Conservation (phyloP, 208 protist species). For the Leishmania martiniquensis region DNA sequence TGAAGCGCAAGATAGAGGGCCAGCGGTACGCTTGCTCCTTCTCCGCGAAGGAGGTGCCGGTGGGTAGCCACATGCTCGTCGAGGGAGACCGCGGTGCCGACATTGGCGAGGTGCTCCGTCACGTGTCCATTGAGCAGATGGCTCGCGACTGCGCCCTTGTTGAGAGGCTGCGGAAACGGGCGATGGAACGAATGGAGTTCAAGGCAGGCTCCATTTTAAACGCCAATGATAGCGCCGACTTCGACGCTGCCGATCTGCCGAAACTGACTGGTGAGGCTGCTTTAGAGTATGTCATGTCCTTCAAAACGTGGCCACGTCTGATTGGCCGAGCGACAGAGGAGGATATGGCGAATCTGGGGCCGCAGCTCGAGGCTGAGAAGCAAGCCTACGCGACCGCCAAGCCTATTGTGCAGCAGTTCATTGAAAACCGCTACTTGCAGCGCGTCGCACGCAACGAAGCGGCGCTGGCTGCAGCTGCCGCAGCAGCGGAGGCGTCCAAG, state of each 20-base stretch:
- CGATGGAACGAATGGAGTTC: slow-evolving; percentile 21
- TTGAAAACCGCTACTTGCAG: slow-evolving; percentile 39
- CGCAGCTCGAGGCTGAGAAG: slow-evolving; percentile 31
- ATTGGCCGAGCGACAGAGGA: slow-evolving; percentile 35
- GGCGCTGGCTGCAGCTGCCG: slow-evolving; percentile 2
- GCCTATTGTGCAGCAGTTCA: slow-evolving; percentile 45
- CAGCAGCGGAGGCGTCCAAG: background rate
- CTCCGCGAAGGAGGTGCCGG: slow-evolving; percentile 13
- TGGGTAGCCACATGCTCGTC: slow-evolving; percentile 56
- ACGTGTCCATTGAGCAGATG: slow-evolving; percentile 45
- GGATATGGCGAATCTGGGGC: slow-evolving; percentile 26
- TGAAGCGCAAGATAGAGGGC: slow-evolving; percentile 62
- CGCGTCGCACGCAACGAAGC: slow-evolving; percentile 26
- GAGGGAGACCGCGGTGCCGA: slow-evolving; percentile 72
- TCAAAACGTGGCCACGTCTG: slow-evolving; percentile 47
- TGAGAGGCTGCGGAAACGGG: slow-evolving; percentile 28
- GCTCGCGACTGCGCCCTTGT: slow-evolving; percentile 37
- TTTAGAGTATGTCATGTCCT: slow-evolving; percentile 24
- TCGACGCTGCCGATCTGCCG: slow-evolving; percentile 15
- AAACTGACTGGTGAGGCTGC: slow-evolving; percentile 22
- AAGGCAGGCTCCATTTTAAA: background rate
- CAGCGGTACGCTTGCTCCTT: slow-evolving; percentile 50
- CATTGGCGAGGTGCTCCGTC: slow-evolving; percentile 49
- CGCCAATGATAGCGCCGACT: background rate
- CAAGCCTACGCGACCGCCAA: slow-evolving; percentile 34